Percentiles rank a stretch among this genome's conserved stretches.
phyloP scores from a whole-genome alignment of 2,329 filamentous ascomycete genomes.

The Trichoderma simmonsii region DNA sequence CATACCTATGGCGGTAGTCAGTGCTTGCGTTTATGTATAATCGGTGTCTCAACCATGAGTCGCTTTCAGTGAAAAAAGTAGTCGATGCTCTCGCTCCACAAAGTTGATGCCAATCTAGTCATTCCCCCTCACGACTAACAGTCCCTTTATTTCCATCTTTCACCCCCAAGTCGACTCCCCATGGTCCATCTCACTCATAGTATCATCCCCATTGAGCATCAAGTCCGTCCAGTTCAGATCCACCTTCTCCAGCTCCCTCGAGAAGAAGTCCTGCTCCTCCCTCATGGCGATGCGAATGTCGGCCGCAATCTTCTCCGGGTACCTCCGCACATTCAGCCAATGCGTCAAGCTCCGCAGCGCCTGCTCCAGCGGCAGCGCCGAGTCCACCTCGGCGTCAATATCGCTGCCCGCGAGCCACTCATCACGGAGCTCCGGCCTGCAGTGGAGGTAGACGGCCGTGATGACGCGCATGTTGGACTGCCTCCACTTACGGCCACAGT shows the following conservation, averaged over 20 bases:
- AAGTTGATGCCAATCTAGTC: neutral
- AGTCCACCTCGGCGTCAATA: slow-evolving; percentile 90
- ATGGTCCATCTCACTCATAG: slow-evolving; percentile 34
- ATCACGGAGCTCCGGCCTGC: slow-evolving; percentile 85
- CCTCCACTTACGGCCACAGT: slow-evolving; percentile 96
- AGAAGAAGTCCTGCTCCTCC: slow-evolving; percentile 77
- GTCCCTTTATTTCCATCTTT: neutral
- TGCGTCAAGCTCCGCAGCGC: slow-evolving; percentile 84
- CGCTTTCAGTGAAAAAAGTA: neutral
- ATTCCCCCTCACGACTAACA: neutral
- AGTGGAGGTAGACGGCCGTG: slow-evolving; percentile 92
- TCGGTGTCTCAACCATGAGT: neutral
- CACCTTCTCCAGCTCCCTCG: slow-evolving; percentile 71
- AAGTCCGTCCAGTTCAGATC: slow-evolving; percentile 51
- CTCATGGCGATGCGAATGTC: slow-evolving; percentile 57
- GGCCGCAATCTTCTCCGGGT: slow-evolving; percentile 71
- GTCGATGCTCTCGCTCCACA: neutral
- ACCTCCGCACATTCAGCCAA: slow-evolving; percentile 86
- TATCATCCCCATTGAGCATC: slow-evolving; percentile 34
- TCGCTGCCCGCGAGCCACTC: slow-evolving; percentile 93
- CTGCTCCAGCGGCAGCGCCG: slow-evolving; percentile 88
- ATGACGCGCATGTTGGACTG: slow-evolving; percentile 99
- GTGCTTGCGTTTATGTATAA: neutral
- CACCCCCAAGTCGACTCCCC: slow-evolving; percentile 30
- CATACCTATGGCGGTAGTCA: neutral